Evolutionary conservation across 139 green algal species (phyloP).

Genomic region (Chlamydomonas applanata): DNA sequence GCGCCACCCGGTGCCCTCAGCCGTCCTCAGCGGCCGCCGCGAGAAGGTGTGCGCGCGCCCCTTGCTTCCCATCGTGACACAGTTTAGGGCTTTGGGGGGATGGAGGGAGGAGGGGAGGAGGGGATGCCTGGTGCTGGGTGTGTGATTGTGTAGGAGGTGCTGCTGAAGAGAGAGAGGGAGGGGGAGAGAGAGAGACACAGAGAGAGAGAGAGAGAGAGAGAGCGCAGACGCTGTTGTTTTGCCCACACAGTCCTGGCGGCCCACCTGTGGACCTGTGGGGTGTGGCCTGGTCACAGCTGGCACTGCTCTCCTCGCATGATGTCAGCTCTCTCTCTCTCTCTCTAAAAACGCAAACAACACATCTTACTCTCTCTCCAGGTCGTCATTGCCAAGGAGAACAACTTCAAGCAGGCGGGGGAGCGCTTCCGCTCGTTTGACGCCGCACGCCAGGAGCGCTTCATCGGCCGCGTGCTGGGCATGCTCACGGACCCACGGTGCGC

Average conservation of each 20-base stretch:
- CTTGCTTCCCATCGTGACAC: not conserved
- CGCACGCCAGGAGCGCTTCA: conserved; percentile 78
- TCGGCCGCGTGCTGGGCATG: conserved; percentile 67
- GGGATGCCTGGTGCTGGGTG: too few species aligned
- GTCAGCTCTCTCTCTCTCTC: too few species aligned
- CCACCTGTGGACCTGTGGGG: too few species aligned
- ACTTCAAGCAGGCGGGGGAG: conserved; percentile 76
- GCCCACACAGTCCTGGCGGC: too few species aligned
- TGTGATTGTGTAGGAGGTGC: too few species aligned
- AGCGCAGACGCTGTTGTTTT: too few species aligned
- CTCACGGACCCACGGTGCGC: conserved; percentile 68
- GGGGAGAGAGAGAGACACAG: too few species aligned
- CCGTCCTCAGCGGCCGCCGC: conserved; percentile 61
- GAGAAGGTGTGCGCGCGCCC: conserved; percentile 49
- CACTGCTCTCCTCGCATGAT: too few species aligned
- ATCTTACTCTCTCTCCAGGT: conserved; percentile 19
- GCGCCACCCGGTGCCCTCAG: conserved; percentile 51
- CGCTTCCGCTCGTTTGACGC: conserved; percentile 70
- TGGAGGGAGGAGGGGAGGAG: too few species aligned
- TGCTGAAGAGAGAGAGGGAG: too few species aligned
- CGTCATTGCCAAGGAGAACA: conserved; percentile 93
- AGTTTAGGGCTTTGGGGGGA: not conserved
- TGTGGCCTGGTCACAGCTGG: too few species aligned
- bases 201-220: too few species aligned
- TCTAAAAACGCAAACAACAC: conserved; percentile 18